phyloP scores from a whole-genome alignment of 2,329 filamentous ascomycete genomes.

The Ophiostoma sp. region DNA sequence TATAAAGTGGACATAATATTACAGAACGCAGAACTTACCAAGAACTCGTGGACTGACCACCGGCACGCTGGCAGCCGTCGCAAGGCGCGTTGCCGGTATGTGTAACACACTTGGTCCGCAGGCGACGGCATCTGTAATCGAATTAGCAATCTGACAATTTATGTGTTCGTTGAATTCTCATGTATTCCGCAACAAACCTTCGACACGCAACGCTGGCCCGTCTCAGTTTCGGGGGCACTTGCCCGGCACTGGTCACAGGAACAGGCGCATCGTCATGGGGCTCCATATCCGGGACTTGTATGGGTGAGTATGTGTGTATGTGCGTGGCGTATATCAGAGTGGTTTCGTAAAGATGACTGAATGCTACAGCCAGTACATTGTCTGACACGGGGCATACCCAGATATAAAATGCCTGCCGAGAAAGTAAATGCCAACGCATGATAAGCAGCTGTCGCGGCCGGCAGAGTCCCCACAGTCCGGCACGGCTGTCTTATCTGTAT shows the following conservation, averaged over 20 bases:
- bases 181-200: background rate
- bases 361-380: background rate
- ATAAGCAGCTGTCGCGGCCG: background rate
- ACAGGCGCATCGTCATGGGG: background rate
- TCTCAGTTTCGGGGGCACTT: slow-evolving; percentile 13
- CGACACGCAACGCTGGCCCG: slow-evolving; percentile 19
- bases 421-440: background rate
- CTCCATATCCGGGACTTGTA: background rate
- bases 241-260: slow-evolving; percentile 3
- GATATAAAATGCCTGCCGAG: slow-evolving; percentile 13
- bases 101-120: slow-evolving; percentile 21
- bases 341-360: background rate
- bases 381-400: background rate
- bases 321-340: background rate
- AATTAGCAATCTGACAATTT: background rate
- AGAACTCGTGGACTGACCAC: background rate
- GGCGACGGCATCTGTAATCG: slow-evolving; percentile 18
- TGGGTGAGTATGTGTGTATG: background rate
- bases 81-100: slow-evolving; percentile 17
- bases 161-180: background rate
- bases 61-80: slow-evolving; percentile 19
- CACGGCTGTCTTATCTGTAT: background rate
- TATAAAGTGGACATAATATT: background rate
- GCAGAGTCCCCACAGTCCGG: background rate
- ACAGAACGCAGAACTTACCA: slow-evolving; percentile 1